Base-by-base conservation (phyloP, 306 rosid species). In the Begonia fuchsioides region DNA sequence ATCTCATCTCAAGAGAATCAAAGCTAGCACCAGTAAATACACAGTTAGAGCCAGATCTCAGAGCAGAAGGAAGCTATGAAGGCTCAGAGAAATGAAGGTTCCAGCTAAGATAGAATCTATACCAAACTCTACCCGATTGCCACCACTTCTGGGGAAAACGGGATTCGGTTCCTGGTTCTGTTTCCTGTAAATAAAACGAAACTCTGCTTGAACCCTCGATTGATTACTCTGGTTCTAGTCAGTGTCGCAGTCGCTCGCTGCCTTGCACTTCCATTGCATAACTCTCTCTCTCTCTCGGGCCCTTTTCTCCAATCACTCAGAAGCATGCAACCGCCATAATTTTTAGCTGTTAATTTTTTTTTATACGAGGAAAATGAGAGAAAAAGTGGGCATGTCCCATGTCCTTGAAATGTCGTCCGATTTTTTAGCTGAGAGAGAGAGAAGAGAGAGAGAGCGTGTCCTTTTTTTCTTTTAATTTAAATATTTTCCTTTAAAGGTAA, bases 311-410 rank as follows among this genome's bases (percentile, higher is more conserved):
- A 87, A 77, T 80, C 86, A 81, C 76, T 83, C 80, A 72, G n/a
- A n/a, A 62, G 55, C 50, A 70, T 73, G 53, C 83, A 81, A 83
- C 94, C 75, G 79, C 82, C 85, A 83, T 68, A 78, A 78, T 76
- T 80, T 76, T 60, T 73, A 18, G 59, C 60, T 66, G 72, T 61
- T 81, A 47, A 20, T 20, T 20, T 77, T 78, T 78, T 74, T 80
- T 62, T 62, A 68, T 71, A 71, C 20, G 46, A 66, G 12, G 54
- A 46, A 26, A 61, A 59, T 56, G 49, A 38, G 54, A 49, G 49
- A 50, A 58, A 50, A 58, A 48, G 49, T 10, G 8, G 50, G 50
- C 26, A 40, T 19, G 13, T 12, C 17, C 40, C 3, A 2, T 20
- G 32, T 20, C 32, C 32, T 20, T 2, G 26, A 19, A 3, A 19